phyloP scores from a whole-genome alignment of 495 filamentous ascomycete species.

The Hypoxylon subgilvum region DNA sequence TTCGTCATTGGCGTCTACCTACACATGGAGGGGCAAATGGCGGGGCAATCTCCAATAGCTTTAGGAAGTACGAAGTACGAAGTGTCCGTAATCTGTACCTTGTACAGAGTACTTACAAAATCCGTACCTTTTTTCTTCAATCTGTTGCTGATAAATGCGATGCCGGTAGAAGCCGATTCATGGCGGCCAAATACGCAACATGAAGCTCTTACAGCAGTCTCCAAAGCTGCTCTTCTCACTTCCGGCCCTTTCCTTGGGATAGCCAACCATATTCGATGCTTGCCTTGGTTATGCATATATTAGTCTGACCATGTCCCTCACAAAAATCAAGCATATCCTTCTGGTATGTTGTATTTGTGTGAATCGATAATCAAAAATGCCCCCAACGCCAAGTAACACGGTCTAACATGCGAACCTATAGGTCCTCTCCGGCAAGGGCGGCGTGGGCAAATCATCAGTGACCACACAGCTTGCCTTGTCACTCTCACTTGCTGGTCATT shows the following conservation, averaged over 20 bases:
- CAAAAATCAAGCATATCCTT: constrained; percentile 65
- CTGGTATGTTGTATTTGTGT: constrained; percentile 50
- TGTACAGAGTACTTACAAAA: too few relatives aligned
- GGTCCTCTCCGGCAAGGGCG: constrained; percentile 96
- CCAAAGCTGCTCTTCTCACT: constrained; percentile 2
- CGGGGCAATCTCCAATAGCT: constrained; percentile 11
- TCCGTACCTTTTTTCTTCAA: constrained; percentile 1
- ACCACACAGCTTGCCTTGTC: constrained; percentile 94
- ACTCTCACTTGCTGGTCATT: constrained; percentile 79
- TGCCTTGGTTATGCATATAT: not conserved
- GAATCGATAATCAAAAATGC: not conserved
- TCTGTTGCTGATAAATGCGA: constrained; percentile 44
- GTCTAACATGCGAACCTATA: constrained; percentile 35
- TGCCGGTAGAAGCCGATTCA: constrained; percentile 26
- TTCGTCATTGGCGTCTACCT: constrained; percentile 26
- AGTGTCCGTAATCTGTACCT: too few relatives aligned
- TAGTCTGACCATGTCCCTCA: constrained; percentile 57
- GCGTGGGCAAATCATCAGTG: constrained; percentile 95
- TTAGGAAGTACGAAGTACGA: constrained; percentile 20
- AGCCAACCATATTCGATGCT: not conserved
- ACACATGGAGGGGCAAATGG: constrained; percentile 16
- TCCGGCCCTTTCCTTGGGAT: not conserved
- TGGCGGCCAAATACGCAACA: constrained; percentile 14
- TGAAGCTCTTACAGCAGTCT: constrained; percentile 30
- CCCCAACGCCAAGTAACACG: constrained; percentile 11